phyloP scores from a whole-genome alignment of 129 eudicot species.

The Tanacetum coccineum region DNA sequence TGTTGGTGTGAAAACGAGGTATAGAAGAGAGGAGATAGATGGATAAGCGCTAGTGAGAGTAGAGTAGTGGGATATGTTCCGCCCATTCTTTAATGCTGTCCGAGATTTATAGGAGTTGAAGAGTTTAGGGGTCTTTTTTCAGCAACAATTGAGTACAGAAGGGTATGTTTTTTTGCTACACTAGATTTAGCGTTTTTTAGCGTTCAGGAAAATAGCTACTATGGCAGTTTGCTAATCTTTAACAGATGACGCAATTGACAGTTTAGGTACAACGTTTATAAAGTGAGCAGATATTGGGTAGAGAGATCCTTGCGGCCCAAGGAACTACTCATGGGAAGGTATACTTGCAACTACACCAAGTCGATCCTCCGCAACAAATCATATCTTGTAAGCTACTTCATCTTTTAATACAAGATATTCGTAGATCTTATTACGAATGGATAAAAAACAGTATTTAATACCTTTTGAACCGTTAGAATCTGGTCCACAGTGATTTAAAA shows the following conservation, averaged over 20 bases:
- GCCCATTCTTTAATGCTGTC: conserved; percentile 35
- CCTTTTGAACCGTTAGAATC: conserved; percentile 22
- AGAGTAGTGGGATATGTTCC: too few species aligned
- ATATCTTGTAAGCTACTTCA: conserved; percentile 25
- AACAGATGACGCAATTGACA: conserved; percentile 25
- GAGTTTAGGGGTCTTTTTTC: conserved; percentile 8
- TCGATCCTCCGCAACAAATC: conserved; percentile 23
- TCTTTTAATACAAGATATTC: not conserved
- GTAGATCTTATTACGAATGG: not conserved
- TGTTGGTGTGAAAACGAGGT: conserved; percentile 25
- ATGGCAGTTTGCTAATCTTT: not conserved
- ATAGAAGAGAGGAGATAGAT: too few species aligned
- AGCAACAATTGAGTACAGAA: conserved; percentile 18
- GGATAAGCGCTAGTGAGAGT: too few species aligned
- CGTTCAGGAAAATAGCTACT: too few species aligned
- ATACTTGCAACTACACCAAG: conserved; percentile 23
- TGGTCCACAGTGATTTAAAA: conserved; percentile 31
- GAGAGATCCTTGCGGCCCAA: conserved; percentile 40
- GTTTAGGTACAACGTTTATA: conserved; percentile 22
- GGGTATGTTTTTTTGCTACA: conserved; percentile 23
- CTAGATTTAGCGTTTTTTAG: too few species aligned
- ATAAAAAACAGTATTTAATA: conserved; percentile 3
- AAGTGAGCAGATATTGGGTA: conserved; percentile 28
- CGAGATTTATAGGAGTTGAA: conserved; percentile 29
- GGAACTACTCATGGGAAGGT: conserved; percentile 40